Base-by-base conservation (phyloP, 1,284 basidiomycete species). In the Leucoagaricus sp. region DNA sequence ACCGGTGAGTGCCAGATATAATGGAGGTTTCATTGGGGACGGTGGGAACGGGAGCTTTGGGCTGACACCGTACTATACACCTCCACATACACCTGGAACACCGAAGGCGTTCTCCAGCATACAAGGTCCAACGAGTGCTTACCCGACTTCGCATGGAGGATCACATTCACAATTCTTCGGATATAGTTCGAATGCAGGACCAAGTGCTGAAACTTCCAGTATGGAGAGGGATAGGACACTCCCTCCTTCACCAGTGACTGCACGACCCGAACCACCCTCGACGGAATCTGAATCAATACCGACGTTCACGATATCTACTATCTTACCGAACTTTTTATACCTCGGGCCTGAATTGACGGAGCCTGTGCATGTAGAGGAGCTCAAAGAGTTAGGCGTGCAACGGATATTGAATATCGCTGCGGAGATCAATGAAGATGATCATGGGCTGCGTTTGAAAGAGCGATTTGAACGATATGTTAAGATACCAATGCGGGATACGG, bases 401-500 rank as follows among this genome's bases (percentile, higher is more conserved):
- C 79, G 93, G 45, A 93, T 98, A 58, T 73, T 98, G 58, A 98
- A 98, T 66, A 87, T 97, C 36, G 96, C 96, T 4, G 79, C 83
- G 26, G 96, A 98, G 71, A 96, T 94, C 69, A 87, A 94, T 63
- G 75, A 57, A 28, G 49, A 94, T 63, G 87, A 94, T 67, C 84
- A 88, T 55, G 91, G 86, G 0, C 72, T 95, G 58, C 73, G 76
- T 19, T 66, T 96, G 58, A 77, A 77, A 28, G 77, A 83, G 51
- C 76, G 77, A 23, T 96, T 98, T 68, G 89, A 93, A 61, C 83
- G 84, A 60, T 97, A 98, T 69, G 77, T 84, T 47, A 87, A 87
- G 63, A 89, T 98, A 34, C 91, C 94, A 1, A 94, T 98, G 91
- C 80, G 93, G 62, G 96, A 98, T 74, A 94, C 86, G 2, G 93